Conservation (phyloP, 2,329 filamentous ascomycete genomes). For the Sporothrix pallida region DNA sequence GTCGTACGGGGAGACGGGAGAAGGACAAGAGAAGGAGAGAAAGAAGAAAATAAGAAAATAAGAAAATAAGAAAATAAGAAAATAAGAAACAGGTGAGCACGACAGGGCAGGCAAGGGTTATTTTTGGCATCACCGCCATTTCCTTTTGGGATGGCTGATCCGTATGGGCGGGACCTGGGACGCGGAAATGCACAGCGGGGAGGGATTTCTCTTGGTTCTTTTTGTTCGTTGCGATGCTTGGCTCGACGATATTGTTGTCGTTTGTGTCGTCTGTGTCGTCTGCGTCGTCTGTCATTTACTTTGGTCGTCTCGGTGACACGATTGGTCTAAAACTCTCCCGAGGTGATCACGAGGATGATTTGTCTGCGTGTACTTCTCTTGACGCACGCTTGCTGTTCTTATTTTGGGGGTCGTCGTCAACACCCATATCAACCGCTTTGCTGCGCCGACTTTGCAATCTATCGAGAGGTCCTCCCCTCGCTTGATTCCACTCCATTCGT, state of each 20-base stretch:
- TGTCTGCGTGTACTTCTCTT: neutral
- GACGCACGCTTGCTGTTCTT: neutral
- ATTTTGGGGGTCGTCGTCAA: neutral
- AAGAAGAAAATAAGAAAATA: neutral
- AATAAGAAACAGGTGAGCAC: neutral
- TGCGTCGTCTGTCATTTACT: neutral
- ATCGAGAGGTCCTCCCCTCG: conserved; percentile 11
- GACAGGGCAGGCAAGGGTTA: conserved; percentile 23
- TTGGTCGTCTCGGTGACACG: neutral
- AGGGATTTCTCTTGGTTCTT: neutral
- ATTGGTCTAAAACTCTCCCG: conserved; percentile 5
- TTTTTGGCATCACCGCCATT: conserved; percentile 37
- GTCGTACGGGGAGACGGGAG: neutral
- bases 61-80: neutral
- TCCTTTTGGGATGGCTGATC: conserved; percentile 29
- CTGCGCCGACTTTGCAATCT: conserved; percentile 20
- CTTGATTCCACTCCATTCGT: neutral
- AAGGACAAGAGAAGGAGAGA: neutral
- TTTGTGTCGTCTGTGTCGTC: neutral
- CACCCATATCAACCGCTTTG: conserved; percentile 1
- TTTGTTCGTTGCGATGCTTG: too few relatives aligned
- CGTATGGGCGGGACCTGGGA: conserved; percentile 28
- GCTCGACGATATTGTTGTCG: too few relatives aligned
- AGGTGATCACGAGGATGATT: conserved; percentile 13
- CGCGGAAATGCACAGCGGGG: neutral